Base-by-base conservation (phyloP, 768 basidiomycete species). In the Auriscalpium vulgare region DNA sequence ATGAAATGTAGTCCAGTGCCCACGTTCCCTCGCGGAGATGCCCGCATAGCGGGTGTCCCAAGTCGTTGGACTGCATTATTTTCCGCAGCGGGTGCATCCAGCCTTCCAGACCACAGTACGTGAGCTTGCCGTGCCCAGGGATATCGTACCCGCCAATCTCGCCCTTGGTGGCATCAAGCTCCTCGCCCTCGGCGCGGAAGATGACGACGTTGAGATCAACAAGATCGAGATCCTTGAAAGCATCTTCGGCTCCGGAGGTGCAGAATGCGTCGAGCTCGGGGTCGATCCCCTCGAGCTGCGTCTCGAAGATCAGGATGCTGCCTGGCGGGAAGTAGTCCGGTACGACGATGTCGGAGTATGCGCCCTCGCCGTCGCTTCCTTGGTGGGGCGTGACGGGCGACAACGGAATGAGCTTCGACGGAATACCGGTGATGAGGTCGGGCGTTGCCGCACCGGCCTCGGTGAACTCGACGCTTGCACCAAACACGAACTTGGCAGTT, bases 261-360 rank as follows among this genome's bases (percentile, higher is more conserved):
- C 92, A 95, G 63, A 88, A 83, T 2, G 68, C 66, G 58, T 97
- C 95, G 3, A 98, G 76, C 0, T 77, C 71, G 2, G 78, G 59
- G 56, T 92, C 88, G 55, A 88, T 71, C 21, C 85, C 84, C 62
- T 91, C 81, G 50, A 91, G 76, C 61, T 88, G 84, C 0, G 95
- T 97, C 66, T 86, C 83, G 65, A 97, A 97, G 17, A 99, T 63
- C 87, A 97, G 85, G 65, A 98, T 82, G 57, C 90, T 92, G 10
- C 95, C 95, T 0, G 95, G 94, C n/a, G 95, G 94, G 72, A 98
- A 99, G 63, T 76, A 74, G 38, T 93, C 86, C 0, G 97, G 97
- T 1, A 97, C 82, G 17, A 79, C 64, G 57, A 98, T 83, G 67
- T 93, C 89, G 19, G 86, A 80, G 69, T 77, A 91, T 0, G 84